These are phyloP conservation scores for Umbilicus rupestris DNA, from an alignment of 164 flowering plant genomes.

Conservation along the genomic window DNA sequence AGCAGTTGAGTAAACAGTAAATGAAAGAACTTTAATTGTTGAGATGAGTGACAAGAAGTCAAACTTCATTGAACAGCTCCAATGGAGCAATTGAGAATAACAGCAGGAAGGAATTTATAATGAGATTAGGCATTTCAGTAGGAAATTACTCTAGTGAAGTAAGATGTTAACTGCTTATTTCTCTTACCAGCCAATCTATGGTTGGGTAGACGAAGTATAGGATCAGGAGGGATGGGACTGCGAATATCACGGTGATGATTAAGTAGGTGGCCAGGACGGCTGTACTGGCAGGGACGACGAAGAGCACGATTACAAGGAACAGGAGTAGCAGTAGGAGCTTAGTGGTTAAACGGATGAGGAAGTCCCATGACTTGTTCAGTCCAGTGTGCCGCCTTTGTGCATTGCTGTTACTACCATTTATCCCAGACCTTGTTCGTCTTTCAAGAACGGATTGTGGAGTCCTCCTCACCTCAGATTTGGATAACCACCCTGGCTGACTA, in stretches of 20 bases:
- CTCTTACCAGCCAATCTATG: slow-evolving; percentile 50
- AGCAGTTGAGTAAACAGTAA: not conserved
- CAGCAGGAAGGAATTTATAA: not conserved
- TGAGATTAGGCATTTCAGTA: not conserved
- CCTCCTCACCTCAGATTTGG: slow-evolving; percentile 8
- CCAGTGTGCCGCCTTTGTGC: slow-evolving; percentile 25
- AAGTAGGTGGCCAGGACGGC: slow-evolving; percentile 41
- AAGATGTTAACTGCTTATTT: slow-evolving; percentile 32
- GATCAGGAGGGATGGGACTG: slow-evolving; percentile 57
- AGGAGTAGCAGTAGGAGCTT: slow-evolving; percentile 51
- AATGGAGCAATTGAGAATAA: not conserved
- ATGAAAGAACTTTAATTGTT: not conserved
- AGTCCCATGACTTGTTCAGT: slow-evolving; percentile 32
- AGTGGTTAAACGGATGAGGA: slow-evolving; percentile 32
- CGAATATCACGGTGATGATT: slow-evolving; percentile 50
- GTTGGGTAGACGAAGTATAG: slow-evolving; percentile 59
- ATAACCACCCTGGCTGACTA: not conserved
- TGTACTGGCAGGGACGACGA: slow-evolving; percentile 47
- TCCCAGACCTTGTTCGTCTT: slow-evolving; percentile 4
- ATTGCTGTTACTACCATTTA: slow-evolving; percentile 3
- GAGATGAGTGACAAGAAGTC: not conserved
- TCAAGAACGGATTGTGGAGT: not conserved
- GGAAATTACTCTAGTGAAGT: too few species aligned
- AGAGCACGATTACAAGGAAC: slow-evolving; percentile 40
- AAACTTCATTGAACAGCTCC: not conserved